Conservation (phyloP, 2,329 filamentous ascomycete genomes). For the Hirsutella rhossiliensis region DNA sequence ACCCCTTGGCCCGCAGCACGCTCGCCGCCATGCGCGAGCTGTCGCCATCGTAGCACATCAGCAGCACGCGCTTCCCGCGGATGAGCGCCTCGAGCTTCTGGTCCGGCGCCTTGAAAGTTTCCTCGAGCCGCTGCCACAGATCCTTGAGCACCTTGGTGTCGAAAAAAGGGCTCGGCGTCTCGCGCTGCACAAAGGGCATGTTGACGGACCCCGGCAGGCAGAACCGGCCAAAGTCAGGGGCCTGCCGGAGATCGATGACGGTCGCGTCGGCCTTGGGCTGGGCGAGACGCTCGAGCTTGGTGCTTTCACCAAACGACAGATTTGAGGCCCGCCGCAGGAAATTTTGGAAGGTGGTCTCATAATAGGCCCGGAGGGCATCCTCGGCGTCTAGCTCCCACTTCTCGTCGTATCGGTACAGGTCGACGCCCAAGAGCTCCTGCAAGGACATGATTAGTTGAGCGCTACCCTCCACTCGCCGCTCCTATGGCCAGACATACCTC, state of each 20-base stretch:
- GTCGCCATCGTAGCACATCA: conserved; percentile 43
- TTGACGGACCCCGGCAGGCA: conserved; percentile 32
- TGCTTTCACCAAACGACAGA: too few species aligned
- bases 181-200: conserved; percentile 25
- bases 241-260: conserved; percentile 32
- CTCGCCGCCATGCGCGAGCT: conserved; percentile 40
- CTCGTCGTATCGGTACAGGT: conserved; percentile 40
- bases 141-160: conserved; percentile 27
- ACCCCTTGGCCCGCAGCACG: conserved; percentile 36
- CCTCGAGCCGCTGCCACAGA: conserved; percentile 35
- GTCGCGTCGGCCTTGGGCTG: conserved; percentile 13
- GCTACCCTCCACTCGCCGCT: neutral
- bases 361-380: conserved; percentile 23
- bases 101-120: conserved; percentile 21
- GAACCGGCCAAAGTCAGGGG: conserved; percentile 26
- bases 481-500: conserved; percentile 15
- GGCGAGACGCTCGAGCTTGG: conserved; percentile 1
- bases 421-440: conserved; percentile 32
- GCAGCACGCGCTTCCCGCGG: conserved; percentile 23
- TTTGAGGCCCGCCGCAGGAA: too few species aligned
- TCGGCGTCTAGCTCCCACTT: conserved; percentile 33
- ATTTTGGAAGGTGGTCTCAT: conserved; percentile 6
- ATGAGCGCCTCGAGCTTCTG: conserved; percentile 11
- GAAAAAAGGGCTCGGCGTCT: conserved; percentile 30
- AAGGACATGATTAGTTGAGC: neutral